These are phyloP conservation scores for Meripilus lineatus DNA, from an alignment of 1,284 basidiomycete genomes.

Conservation along the genomic window DNA sequence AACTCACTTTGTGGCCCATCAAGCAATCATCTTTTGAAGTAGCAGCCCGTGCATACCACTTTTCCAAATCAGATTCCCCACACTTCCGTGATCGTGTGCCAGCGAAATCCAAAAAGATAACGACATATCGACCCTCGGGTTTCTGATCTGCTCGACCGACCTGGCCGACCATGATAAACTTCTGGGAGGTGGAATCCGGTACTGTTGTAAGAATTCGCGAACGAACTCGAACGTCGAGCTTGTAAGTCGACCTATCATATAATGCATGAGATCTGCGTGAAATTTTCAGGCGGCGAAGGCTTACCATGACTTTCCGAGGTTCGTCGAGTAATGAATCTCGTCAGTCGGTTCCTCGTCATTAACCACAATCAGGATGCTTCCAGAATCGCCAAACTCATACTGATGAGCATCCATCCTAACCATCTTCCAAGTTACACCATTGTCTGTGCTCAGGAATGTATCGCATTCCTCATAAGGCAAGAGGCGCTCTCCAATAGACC, in stretches of 20 bases:
- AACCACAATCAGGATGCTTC: slow-evolving; percentile 80
- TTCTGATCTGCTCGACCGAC: slow-evolving; percentile 62
- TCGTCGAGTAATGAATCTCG: slow-evolving; percentile 76
- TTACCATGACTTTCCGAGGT: slow-evolving; percentile 83
- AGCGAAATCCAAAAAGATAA: slow-evolving; percentile 85
- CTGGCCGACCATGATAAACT: slow-evolving; percentile 83
- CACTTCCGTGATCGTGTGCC: slow-evolving; percentile 71
- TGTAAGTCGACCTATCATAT: slow-evolving; percentile 61
- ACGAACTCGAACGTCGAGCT: slow-evolving; percentile 71
- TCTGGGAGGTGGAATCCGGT: slow-evolving; percentile 91
- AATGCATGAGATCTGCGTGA: no score
- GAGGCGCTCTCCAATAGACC: slow-evolving; percentile 74
- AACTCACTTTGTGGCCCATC: slow-evolving; percentile 87
- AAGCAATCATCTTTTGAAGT: slow-evolving; percentile 72
- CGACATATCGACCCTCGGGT: slow-evolving; percentile 60
- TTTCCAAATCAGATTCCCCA: slow-evolving; percentile 72
- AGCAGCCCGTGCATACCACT: slow-evolving; percentile 77
- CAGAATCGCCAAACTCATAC: slow-evolving; percentile 93
- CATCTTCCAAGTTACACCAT: slow-evolving; percentile 85
- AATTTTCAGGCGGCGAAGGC: slow-evolving; percentile 20
- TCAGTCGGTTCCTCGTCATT: slow-evolving; percentile 85
- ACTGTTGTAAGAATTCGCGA: slow-evolving; percentile 78
- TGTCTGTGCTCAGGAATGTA: slow-evolving; percentile 91
- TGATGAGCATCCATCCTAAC: slow-evolving; percentile 77
- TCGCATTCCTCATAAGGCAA: slow-evolving; percentile 85